A percentile compares a stretch with the other conserved stretches of the same genome.
phyloP scores from a whole-genome alignment of 106 monocot species.

The Chionographis japonica region DNA sequence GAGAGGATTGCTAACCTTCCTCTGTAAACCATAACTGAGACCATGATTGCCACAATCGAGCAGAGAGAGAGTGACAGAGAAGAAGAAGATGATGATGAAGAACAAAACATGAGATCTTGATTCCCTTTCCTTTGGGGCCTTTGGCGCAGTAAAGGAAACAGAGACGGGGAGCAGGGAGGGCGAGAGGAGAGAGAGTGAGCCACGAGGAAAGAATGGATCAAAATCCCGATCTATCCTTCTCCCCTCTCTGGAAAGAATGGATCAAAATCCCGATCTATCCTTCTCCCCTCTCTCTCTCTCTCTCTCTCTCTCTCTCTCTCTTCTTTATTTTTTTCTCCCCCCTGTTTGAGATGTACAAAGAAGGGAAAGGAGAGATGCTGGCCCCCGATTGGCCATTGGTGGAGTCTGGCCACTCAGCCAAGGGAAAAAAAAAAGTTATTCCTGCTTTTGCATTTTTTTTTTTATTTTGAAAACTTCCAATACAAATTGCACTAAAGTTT shows the following conservation, averaged over 20 bases:
- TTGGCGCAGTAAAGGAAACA: too few relatives aligned
- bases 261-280: neutral
- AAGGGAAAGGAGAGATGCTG: conserved; percentile 5
- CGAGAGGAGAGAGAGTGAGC: neutral
- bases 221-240: neutral
- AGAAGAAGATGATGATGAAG: too few relatives aligned
- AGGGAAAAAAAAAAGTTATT: neutral
- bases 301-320: neutral
- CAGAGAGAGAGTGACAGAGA: too few relatives aligned
- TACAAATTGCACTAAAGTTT: too few relatives aligned
- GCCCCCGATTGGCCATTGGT: conserved; percentile 33
- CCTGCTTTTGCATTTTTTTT: neutral
- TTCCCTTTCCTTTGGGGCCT: too few relatives aligned
- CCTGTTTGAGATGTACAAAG: neutral
- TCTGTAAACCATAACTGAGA: too few relatives aligned
- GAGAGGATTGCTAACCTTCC: too few relatives aligned
- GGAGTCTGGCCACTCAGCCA: conserved; percentile 41
- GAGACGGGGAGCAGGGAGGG: too few relatives aligned
- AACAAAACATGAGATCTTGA: too few relatives aligned
- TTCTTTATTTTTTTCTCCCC: conserved; percentile 4
- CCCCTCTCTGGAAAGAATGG: neutral
- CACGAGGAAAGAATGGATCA: neutral
- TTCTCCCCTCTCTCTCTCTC: too few relatives aligned
- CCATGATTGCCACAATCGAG: too few relatives aligned
- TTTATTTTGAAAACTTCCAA: neutral